These are phyloP conservation scores for Nidula niveotomentosa DNA, from an alignment of 1,284 basidiomycete species.

Conservation along the genomic window DNA sequence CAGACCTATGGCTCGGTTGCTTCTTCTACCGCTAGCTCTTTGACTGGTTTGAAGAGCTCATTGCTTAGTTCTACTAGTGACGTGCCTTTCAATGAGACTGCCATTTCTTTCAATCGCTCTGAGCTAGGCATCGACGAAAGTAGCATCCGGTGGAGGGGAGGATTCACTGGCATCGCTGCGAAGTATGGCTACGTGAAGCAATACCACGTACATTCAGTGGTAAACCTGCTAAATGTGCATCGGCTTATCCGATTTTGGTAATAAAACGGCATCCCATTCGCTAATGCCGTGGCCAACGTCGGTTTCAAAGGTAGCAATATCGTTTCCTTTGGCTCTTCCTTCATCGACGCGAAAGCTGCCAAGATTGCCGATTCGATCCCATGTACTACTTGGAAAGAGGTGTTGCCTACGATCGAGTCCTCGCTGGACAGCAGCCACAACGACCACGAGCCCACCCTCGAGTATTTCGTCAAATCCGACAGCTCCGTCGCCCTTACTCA, in stretches of 20 bases:
- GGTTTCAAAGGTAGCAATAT: slow-evolving; percentile 36
- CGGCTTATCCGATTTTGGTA: not conserved
- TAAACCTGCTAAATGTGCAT: too few relatives aligned
- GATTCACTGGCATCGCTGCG: slow-evolving; percentile 24
- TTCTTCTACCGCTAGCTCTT: not conserved
- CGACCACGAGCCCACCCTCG: slow-evolving; percentile 28
- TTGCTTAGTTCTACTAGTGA: not conserved
- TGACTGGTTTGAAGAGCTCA: too few relatives aligned
- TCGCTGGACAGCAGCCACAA: slow-evolving; percentile 38
- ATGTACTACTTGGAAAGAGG: slow-evolving; percentile 2
- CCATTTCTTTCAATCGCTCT: slow-evolving; percentile 12
- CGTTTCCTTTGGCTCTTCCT: slow-evolving; percentile 24
- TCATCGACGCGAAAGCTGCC: slow-evolving; percentile 10
- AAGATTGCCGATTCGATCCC: slow-evolving; percentile 6
- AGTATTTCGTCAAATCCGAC: slow-evolving; percentile 42
- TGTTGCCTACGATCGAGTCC: slow-evolving; percentile 27
- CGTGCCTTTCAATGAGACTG: slow-evolving; percentile 8
- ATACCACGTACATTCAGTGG: slow-evolving; percentile 24
- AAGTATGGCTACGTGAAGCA: slow-evolving; percentile 39
- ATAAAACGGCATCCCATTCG: slow-evolving; percentile 38
- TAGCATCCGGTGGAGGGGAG: slow-evolving; percentile 9
- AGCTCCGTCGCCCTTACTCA: slow-evolving; percentile 47
- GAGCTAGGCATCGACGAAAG: slow-evolving; percentile 11
- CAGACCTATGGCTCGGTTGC: not conserved
- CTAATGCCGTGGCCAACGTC: slow-evolving; percentile 47